These are phyloP conservation scores for Pythium phragmitis DNA, from an alignment of 352 stramenopile species.

Conservation along the genomic window DNA sequence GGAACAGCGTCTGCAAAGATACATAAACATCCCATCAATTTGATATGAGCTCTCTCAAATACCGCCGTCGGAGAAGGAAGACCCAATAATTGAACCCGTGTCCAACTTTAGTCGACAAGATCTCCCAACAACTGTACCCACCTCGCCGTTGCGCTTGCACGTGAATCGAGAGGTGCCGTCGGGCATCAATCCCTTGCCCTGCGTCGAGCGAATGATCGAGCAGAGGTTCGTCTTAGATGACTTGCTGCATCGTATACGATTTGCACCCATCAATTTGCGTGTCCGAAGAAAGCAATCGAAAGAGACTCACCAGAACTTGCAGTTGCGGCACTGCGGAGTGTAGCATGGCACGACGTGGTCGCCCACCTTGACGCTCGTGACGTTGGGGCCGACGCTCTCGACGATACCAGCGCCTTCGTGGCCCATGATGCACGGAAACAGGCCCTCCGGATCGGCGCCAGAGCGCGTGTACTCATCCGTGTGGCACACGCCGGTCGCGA, in stretches of 20 bases:
- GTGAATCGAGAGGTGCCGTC: constrained; percentile 83
- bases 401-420: constrained; percentile 84
- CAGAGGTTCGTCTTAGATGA: constrained; percentile 86
- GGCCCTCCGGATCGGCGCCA: constrained; percentile 68
- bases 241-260: constrained; percentile 38
- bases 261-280: too few relatives aligned
- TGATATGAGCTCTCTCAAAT: background rate
- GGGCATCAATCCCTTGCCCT: constrained; percentile 79
- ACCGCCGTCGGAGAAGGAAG: constrained; percentile 12
- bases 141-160: constrained; percentile 83
- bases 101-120: background rate
- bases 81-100: constrained; percentile 1
- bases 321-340: constrained; percentile 89
- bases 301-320: constrained; percentile 78
- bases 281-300: background rate
- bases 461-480: constrained; percentile 88
- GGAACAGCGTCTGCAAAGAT: constrained; percentile 54
- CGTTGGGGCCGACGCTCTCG: constrained; percentile 76
- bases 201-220: constrained; percentile 78
- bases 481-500: constrained; percentile 84
- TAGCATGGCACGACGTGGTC: constrained; percentile 97
- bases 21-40: too few relatives aligned
- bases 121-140: constrained; percentile 17
- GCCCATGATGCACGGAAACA: constrained; percentile 89
- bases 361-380: constrained; percentile 79